Conservation (phyloP, 306 rosid genomes). For the Cicer bijugum region DNA sequence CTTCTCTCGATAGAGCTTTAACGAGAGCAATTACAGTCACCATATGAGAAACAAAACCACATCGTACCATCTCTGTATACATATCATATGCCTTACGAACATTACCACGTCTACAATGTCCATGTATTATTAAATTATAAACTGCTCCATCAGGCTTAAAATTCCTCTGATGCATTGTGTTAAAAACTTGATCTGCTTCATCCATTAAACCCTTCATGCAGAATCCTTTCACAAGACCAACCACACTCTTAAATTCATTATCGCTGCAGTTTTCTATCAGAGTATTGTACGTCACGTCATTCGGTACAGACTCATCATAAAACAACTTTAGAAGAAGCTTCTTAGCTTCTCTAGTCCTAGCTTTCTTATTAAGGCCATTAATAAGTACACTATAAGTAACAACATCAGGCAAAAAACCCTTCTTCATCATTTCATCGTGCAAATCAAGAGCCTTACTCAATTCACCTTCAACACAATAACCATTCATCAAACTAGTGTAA, state of each 20-base stretch:
- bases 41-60: slow-evolving; percentile 72
- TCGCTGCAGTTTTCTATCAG: slow-evolving; percentile 73
- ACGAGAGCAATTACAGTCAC: slow-evolving; percentile 69
- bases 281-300: slow-evolving; percentile 70
- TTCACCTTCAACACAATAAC: slow-evolving; percentile 76
- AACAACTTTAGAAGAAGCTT: slow-evolving; percentile 85
- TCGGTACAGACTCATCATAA: slow-evolving; percentile 70
- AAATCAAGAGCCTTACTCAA: slow-evolving; percentile 69
- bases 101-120: slow-evolving; percentile 75
- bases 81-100: slow-evolving; percentile 66
- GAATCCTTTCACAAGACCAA: slow-evolving; percentile 83
- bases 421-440: slow-evolving; percentile 78
- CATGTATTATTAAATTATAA: slow-evolving; percentile 76
- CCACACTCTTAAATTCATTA: slow-evolving; percentile 69
- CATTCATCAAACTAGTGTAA: slow-evolving; percentile 85
- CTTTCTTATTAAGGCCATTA: slow-evolving; percentile 82
- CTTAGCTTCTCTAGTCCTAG: slow-evolving; percentile 87
- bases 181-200: slow-evolving; percentile 77
- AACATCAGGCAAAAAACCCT: slow-evolving; percentile 77
- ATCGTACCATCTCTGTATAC: slow-evolving; percentile 67
- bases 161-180: slow-evolving; percentile 64
- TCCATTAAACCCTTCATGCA: slow-evolving; percentile 90
- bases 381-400: slow-evolving; percentile 92
- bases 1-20: slow-evolving; percentile 66
- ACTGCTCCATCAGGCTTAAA: slow-evolving; percentile 65